Evolutionary conservation across 2,329 filamentous ascomycete species (phyloP).

Genomic region (Sporothrix brasiliensis): DNA sequence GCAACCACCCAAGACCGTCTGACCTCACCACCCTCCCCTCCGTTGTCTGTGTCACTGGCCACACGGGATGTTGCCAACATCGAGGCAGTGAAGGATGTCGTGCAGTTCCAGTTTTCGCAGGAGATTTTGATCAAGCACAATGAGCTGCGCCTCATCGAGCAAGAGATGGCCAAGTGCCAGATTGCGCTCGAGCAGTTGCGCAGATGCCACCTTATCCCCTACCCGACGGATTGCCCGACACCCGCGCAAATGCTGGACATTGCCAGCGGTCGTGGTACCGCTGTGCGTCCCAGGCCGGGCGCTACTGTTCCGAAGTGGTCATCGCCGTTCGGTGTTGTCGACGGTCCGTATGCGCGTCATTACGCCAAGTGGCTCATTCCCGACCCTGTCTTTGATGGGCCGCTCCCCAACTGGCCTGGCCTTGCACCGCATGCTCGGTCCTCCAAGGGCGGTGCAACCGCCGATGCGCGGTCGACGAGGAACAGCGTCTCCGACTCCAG

Average conservation of each 20-base stretch:
- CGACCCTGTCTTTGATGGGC: slow-evolving; percentile 81
- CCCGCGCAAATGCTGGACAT: slow-evolving; percentile 70
- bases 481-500: slow-evolving; percentile 68
- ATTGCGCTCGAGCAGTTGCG: slow-evolving; percentile 90
- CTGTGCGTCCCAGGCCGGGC: slow-evolving; percentile 63
- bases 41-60: slow-evolving; percentile 32
- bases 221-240: slow-evolving; percentile 70
- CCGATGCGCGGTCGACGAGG: slow-evolving; percentile 77
- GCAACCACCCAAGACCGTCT: slow-evolving; percentile 7
- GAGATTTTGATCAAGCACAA: slow-evolving; percentile 94
- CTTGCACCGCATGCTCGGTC: slow-evolving; percentile 47
- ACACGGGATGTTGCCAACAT: slow-evolving; percentile 41
- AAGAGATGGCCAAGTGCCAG: slow-evolving; percentile 95
- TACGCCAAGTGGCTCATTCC: slow-evolving; percentile 95
- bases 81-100: slow-evolving; percentile 66
- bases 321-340: slow-evolving; percentile 84
- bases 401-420: slow-evolving; percentile 53
- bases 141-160: slow-evolving; percentile 90
- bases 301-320: slow-evolving; percentile 74
- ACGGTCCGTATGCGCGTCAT: slow-evolving; percentile 91
- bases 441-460: slow-evolving; percentile 48
- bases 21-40: slow-evolving; percentile 33
- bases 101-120: slow-evolving; percentile 85
- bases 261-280: slow-evolving; percentile 72
- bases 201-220: slow-evolving; percentile 88